Evolutionary conservation across 139 green algal genomes (phyloP).

Genomic region (Chlorella sorokiniana): DNA sequence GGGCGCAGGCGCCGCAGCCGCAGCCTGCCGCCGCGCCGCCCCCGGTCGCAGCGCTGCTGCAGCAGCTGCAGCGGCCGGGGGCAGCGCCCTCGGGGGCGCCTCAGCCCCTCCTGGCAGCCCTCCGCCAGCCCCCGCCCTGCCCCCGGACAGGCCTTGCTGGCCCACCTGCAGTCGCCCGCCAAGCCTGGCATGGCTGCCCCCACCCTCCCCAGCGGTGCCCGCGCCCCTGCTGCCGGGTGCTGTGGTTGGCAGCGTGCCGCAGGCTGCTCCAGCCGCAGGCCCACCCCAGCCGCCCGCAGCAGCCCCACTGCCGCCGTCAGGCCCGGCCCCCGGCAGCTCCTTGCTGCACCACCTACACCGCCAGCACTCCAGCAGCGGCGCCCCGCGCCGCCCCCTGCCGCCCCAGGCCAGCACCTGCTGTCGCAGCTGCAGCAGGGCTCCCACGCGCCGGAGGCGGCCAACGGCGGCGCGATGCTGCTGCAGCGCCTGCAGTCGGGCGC

Average conservation of each 20-base stretch:
- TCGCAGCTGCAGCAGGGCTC: slow-evolving; percentile 12
- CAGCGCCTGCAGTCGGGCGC: slow-evolving; percentile 32
- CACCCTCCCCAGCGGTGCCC: background rate
- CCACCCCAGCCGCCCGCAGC: background rate
- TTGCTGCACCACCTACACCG: slow-evolving; percentile 33
- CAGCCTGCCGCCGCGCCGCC: background rate
- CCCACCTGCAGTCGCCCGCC: slow-evolving; percentile 12
- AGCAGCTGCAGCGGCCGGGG: slow-evolving; percentile 16
- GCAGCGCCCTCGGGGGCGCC: background rate
- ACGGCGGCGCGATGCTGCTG: background rate
- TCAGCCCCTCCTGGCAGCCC: background rate
- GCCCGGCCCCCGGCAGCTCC: background rate
- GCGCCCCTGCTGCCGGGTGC: background rate
- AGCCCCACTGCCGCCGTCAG: background rate
- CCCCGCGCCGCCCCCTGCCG: background rate
- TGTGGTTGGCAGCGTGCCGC: no score
- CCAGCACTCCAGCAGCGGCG: background rate
- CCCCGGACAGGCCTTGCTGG: slow-evolving; percentile 5
- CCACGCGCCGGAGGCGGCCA: background rate
- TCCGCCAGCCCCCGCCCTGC: background rate
- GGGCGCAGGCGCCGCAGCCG: background rate
- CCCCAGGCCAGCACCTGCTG: slow-evolving; percentile 24
- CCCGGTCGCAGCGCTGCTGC: slow-evolving; percentile 13
- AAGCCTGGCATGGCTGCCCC: background rate
- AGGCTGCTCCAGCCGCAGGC: background rate